Base-by-base conservation (phyloP, 192 early-diverging fungal species). In the Mycoemilia scoparia region DNA sequence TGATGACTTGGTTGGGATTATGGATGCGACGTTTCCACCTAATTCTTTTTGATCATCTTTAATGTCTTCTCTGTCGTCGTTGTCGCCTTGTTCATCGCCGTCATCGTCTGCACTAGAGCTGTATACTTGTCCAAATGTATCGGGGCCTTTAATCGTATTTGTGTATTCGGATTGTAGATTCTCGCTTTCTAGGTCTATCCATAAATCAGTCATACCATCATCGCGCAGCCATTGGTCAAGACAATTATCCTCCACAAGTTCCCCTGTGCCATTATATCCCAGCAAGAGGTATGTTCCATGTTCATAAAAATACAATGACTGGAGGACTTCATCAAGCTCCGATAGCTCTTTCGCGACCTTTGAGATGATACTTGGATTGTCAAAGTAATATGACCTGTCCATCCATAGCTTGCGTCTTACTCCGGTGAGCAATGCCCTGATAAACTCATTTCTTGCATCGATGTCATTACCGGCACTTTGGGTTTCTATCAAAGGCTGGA, bases 401-500 rank as follows among this genome's bases (percentile, higher is more conserved):
- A 54, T 41, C n/a, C 35, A 40, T 22, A 84, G 42, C 54, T 81
- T 80, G 16, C 60, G 55, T 16, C 48, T 39, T 0, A 84, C 58
- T 27, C 63, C 63, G 6, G 41, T 51, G 22, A 74, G 45, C 11
- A 79, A 39, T 0, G 69, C 55, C 14, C 47, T 44, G 20, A 79
- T 77, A 36, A 84, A 74, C 36, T 77, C 68, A 50, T 79, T 74
- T 47, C 73, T 75, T 5, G 57, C 66, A n/a, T 72, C 66, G 2
- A 55, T 26, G 6, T 58, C 46, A 6, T 57, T 47, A 15, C 46
- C 36, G 36, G 45, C 51, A 6, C 54, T 36, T 7, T 60, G 49
- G 16, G 54, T 55, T 7, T 77, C 54, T 11, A 79, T 44, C 7
- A 81, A 54, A n/a, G 45, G 52, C 29, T 84, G 81, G 0, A 77